phyloP scores from a whole-genome alignment of 2,329 filamentous ascomycete species.

The Cladosporium sp. region DNA sequence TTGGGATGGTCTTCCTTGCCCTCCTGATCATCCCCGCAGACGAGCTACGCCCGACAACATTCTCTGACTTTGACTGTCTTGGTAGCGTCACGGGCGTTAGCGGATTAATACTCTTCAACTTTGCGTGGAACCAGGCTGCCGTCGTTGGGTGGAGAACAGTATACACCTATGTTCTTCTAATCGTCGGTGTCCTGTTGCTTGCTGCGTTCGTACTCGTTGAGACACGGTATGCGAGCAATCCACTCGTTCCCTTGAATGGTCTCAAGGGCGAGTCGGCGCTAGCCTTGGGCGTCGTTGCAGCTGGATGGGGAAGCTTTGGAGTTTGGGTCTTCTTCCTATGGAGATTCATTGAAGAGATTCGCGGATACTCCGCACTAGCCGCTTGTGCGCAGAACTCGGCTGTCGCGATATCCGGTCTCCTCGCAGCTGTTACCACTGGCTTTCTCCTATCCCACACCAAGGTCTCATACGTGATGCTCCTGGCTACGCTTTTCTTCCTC shows the following conservation, averaged over 20 bases:
- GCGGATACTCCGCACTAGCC: conserved; percentile 28
- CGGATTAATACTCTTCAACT: conserved; percentile 29
- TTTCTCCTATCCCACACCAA: conserved; percentile 34
- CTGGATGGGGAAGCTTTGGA: conserved; percentile 31
- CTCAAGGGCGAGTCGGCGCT: conserved; percentile 23
- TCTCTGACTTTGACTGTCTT: conserved; percentile 4
- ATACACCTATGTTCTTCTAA: conserved; percentile 27
- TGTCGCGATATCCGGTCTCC: conserved; percentile 30
- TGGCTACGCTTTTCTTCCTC: conserved; percentile 37
- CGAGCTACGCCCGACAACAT: conserved; percentile 20
- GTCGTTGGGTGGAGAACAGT: conserved; percentile 29
- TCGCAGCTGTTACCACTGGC: conserved; percentile 33
- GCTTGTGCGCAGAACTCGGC: conserved; percentile 32
- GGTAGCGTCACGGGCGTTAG: conserved; percentile 26
- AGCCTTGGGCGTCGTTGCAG: conserved; percentile 25
- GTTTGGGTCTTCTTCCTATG: conserved; percentile 32
- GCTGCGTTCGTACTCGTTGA: conserved; percentile 27
- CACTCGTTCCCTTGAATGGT: conserved; percentile 23
- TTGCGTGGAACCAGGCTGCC: conserved; percentile 31
- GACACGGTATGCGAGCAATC: conserved; percentile 16
- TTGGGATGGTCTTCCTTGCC: conserved; percentile 14
- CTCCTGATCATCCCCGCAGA: conserved; percentile 17
- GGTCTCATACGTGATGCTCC: conserved; percentile 33
- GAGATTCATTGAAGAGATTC: conserved; percentile 30
- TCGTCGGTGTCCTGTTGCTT: conserved; percentile 25